Evolutionary conservation across 2,329 filamentous ascomycete species (phyloP).

Genomic region (Pseudogymnoascus sp.): DNA sequence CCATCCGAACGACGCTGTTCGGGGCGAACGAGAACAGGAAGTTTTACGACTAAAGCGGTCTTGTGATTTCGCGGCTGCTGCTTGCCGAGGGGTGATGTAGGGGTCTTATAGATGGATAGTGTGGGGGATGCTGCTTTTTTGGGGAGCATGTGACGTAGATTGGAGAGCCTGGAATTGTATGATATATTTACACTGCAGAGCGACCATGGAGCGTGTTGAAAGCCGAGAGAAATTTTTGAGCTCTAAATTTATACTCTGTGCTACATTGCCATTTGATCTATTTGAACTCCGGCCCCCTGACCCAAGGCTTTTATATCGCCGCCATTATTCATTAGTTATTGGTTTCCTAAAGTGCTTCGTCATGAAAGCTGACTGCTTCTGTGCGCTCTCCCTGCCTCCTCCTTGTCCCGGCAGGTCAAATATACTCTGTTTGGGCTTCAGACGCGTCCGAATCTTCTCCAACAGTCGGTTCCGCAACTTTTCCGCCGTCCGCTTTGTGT

Average conservation of each 20-base stretch:
- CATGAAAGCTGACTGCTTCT: slow-evolving; percentile 9
- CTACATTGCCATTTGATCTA: background rate
- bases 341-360: slow-evolving; percentile 23
- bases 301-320: background rate
- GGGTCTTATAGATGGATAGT: background rate
- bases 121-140: slow-evolving; percentile 18
- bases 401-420: slow-evolving; percentile 7
- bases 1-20: slow-evolving; percentile 78
- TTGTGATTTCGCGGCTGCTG: background rate
- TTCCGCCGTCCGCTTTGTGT: slow-evolving; percentile 70
- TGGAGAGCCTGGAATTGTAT: slow-evolving; percentile 8
- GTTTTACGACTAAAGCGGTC: slow-evolving; percentile 73
- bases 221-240: slow-evolving; percentile 5
- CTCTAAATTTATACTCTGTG: slow-evolving; percentile 7
- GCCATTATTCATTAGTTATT: background rate
- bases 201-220: slow-evolving; percentile 7
- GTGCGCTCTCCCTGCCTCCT: background rate
- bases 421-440: slow-evolving; percentile 51
- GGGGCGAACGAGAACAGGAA: slow-evolving; percentile 92
- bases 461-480: slow-evolving; percentile 65
- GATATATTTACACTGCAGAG: slow-evolving; percentile 8
- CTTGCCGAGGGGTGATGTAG: background rate
- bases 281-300: background rate
- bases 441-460: slow-evolving; percentile 58
- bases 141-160: slow-evolving; percentile 29